A percentile compares a stretch with the other conserved stretches of the same genome.
These are phyloP conservation scores for Dictyostelium firmibasis DNA, from an alignment of 78 protist species.

Conservation along the genomic window DNA sequence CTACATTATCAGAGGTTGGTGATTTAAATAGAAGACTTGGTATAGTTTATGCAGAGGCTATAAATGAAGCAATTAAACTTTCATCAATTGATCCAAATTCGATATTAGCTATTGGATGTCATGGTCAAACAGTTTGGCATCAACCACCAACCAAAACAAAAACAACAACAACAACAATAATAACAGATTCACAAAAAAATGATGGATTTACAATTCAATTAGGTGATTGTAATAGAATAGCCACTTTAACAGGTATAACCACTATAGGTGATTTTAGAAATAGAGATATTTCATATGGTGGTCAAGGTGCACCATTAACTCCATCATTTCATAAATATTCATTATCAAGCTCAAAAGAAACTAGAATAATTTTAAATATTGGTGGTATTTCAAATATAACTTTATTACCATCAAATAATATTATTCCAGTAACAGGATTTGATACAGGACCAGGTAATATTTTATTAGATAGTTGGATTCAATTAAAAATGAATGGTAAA, in stretches of 20 bases:
- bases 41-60: background rate
- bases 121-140: conserved; percentile 81
- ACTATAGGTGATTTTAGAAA: conserved; percentile 71
- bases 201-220: conserved; percentile 46
- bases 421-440: background rate
- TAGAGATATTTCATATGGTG: conserved; percentile 63
- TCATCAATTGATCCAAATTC: background rate
- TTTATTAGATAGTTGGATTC: conserved; percentile 57
- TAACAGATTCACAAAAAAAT: background rate
- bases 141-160: background rate
- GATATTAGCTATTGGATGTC: conserved; percentile 49
- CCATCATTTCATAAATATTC: conserved; percentile 17
- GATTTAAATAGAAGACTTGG: background rate
- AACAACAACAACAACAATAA: background rate
- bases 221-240: conserved; percentile 48
- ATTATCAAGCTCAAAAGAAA: background rate
- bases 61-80: background rate
- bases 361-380: conserved; percentile 7
- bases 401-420: background rate
- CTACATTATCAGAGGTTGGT: background rate
- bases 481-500: background rate
- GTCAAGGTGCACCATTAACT: conserved; percentile 82
- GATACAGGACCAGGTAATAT: conserved; percentile 84
- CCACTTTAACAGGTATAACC: conserved; percentile 13
- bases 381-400: conserved; percentile 83